Percentiles rank a stretch among this genome's conserved stretches.
These are phyloP conservation scores for Physocladia obscura DNA, from an alignment of 192 early-diverging fungal genomes.

Conservation along the genomic window DNA sequence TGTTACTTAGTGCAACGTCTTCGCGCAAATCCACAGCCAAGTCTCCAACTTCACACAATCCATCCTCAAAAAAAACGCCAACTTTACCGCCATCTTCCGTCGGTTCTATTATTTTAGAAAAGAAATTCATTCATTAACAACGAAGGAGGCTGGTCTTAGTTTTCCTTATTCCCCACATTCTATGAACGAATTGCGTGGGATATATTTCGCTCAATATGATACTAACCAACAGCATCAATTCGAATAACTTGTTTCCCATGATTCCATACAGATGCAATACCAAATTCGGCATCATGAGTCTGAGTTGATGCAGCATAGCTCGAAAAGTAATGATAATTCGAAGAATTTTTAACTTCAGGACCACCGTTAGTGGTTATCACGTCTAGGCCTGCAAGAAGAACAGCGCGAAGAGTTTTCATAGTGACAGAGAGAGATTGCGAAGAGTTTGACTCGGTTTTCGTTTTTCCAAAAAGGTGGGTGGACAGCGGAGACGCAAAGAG, in stretches of 20 bases:
- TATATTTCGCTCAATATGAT: neutral
- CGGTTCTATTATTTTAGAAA: neutral
- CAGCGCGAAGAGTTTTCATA: slow-evolving; percentile 11
- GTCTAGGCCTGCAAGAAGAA: slow-evolving; percentile 18
- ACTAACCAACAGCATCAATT: neutral
- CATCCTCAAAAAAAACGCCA: slow-evolving; percentile 19
- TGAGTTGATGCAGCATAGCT: neutral
- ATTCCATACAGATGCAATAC: slow-evolving; percentile 21
- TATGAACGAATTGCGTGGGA: neutral
- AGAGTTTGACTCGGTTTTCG: neutral
- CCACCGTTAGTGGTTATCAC: slow-evolving; percentile 4
- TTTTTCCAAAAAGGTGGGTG: slow-evolving; percentile 22
- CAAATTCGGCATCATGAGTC: slow-evolving; percentile 27
- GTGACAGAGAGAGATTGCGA: slow-evolving; percentile 19
- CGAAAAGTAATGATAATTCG: neutral
- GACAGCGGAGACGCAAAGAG: neutral
- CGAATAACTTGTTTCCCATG: slow-evolving; percentile 8
- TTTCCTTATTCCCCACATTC: too few relatives aligned
- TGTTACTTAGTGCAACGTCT: neutral
- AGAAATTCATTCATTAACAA: too few relatives aligned
- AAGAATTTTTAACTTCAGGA: neutral
- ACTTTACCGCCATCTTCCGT: neutral
- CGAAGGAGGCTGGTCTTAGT: too few relatives aligned
- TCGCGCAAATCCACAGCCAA: slow-evolving; percentile 21
- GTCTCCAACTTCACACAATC: slow-evolving; percentile 1